Evolutionary conservation across 2,329 filamentous ascomycete genomes (phyloP), one percentile per base, ranked within the genome.

Genomic region (Ophiostoma populinum): DNA sequence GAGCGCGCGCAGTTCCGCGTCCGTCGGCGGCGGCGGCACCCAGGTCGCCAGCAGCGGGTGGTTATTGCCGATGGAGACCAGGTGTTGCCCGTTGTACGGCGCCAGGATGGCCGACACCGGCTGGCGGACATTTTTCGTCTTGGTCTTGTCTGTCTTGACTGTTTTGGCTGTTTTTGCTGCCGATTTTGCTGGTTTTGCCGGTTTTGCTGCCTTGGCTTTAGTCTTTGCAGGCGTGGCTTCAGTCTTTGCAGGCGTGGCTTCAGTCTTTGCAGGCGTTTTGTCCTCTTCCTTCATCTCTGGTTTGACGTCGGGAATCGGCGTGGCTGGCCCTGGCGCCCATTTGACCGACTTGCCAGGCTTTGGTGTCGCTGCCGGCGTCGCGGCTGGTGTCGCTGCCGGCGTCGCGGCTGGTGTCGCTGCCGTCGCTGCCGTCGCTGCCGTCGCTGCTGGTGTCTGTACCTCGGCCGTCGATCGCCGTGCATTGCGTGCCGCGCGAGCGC

Each of bases 1-100:
- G 34, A 86, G 57, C 30, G 62, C 63, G 36, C 72, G 62, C 39
- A 87, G 61, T 53, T 80, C 75, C 18, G 61, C 66, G 39, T 70
- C 63, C 2, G 63, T 58, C 1, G 75, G 71, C 38, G 69, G 51
- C 2, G 59, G 51, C 2, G 77, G 76, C 28, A 80, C 60, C 19
- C 60, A 55, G 15, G 67, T 70, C 18, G 57, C 51, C 2, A 81
- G 63, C 15, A 81, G 54, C 5, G 69, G 63, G 47, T 80, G 64
- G 24, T 47, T 41, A 47, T 77, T 70, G 22, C 57, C 54, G 0
- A 63, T 55, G 42, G 67, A 63, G 0, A 59, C 22, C 0, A 51
- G 40, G 6, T 57, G 56, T 11, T 50, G 52, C 39, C 16, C 48
- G 42, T 29, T 44, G 21, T 54, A 50, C 0, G 50, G 48, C 4